Base-by-base conservation (phyloP, 805 yeast species). In the Barnettozyma botsteinii region DNA sequence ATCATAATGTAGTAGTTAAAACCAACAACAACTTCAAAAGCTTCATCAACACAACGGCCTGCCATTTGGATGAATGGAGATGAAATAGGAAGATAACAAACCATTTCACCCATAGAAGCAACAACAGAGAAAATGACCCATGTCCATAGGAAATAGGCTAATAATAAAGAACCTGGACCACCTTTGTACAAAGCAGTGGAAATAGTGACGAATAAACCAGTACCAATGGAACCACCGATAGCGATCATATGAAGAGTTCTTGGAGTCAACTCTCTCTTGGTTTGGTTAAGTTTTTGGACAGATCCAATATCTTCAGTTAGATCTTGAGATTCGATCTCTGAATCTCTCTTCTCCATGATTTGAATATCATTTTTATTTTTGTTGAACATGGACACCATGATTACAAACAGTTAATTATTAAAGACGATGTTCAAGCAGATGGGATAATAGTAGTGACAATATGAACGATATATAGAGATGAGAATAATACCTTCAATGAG, bases 31-130 rank as follows among this genome's bases (percentile, higher is more conserved):
- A 80, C 70, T 49, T 81, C 89, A 41, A 80, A 63, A 1, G 91
- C 81, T 31, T 76, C 77, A 53, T 83, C 89, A 35, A 77, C 77
- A 57, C 84, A 82, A 41, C 88, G 62, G 22, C 85, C 84, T 0
- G 89, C 84, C 62, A 81, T 62, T 20, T 81, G 65, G 42, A 84
- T 73, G 52, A 85, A 85, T 0, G 91, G 89, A 2, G 91, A 81
- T 15, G 80, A 65, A 2, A 82, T 68, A 7, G 94, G 93, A 35
- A 79, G 64, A 50, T 77, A 81, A 19, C 81, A 76, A 27, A 82
- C 84, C 72, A 82, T 70, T 52, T 84, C 94, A 11, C 88, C 91
- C 12, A 81, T 74, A 9, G 79, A 67, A n/a, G 77, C 66, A 11
- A 88, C 79, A 33, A 81, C 72, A 40, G 73, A 64, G 34, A 80